Percentiles rank a stretch among this genome's conserved stretches.
Evolutionary conservation across 2,329 filamentous ascomycete species (phyloP).

Genomic region (Hymenoscyphus albidus): DNA sequence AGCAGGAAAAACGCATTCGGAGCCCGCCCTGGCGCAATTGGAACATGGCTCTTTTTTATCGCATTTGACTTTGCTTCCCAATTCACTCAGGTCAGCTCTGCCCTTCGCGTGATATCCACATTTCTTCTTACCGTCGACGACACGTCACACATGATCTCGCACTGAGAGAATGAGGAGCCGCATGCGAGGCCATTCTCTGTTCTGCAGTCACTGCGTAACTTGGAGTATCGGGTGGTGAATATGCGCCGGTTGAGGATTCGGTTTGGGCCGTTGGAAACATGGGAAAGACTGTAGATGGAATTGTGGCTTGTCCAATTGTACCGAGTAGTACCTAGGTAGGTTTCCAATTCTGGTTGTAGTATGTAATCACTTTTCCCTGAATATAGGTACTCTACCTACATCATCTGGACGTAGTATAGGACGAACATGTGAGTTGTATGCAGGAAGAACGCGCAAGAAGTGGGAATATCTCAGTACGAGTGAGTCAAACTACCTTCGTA

Average conservation of each 20-base stretch:
- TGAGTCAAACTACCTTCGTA: too few relatives aligned
- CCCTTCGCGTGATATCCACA: neutral
- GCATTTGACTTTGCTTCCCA: conserved; percentile 61
- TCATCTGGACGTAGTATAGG: neutral
- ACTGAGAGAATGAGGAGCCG: conserved; percentile 28
- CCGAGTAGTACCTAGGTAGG: too few relatives aligned
- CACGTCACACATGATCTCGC: conserved; percentile 46
- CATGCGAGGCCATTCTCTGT: conserved; percentile 15
- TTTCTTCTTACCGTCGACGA: conserved; percentile 39
- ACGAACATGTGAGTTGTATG: neutral
- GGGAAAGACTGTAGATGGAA: neutral
- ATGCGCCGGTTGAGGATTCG: conserved; percentile 5
- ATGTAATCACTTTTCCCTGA: neutral
- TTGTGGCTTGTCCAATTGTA: neutral
- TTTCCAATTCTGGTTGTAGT: neutral
- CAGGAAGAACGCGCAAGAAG: neutral
- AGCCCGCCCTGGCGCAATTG: conserved; percentile 68
- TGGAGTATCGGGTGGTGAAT: conserved; percentile 1
- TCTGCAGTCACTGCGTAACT: conserved; percentile 1
- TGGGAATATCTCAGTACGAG: too few relatives aligned
- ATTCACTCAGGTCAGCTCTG: neutral
- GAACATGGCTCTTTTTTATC: conserved; percentile 71
- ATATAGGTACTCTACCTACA: too few relatives aligned
- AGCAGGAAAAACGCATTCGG: conserved; percentile 70
- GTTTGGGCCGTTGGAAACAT: neutral